Conservation (phyloP, 1,139 yeast genomes). For the Yamadazyma sp. region DNA sequence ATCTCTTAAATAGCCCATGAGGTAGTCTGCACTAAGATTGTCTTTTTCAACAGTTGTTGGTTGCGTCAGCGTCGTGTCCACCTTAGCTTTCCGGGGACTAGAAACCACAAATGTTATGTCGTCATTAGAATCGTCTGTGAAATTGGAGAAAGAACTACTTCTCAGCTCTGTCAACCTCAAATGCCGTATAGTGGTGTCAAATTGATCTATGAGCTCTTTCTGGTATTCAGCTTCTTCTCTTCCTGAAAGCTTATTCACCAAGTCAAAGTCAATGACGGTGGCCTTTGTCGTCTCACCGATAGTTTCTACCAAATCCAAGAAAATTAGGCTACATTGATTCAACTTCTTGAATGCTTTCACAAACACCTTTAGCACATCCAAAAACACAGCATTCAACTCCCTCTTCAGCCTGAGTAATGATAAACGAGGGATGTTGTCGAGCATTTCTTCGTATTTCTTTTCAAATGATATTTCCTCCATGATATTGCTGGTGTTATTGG, state of each 20-base stretch:
- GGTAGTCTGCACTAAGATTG: slow-evolving; percentile 9
- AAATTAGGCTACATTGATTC: slow-evolving; percentile 25
- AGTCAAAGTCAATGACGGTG: slow-evolving; percentile 11
- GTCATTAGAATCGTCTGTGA: slow-evolving; percentile 12
- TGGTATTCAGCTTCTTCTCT: slow-evolving; percentile 33
- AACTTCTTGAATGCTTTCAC: slow-evolving; percentile 33
- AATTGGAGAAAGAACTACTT: slow-evolving; percentile 10
- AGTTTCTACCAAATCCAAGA: slow-evolving; percentile 28
- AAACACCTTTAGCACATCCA: slow-evolving; percentile 34
- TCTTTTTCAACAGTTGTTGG: slow-evolving; percentile 4
- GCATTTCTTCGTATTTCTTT: slow-evolving; percentile 27
- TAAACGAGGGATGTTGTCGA: slow-evolving; percentile 27
- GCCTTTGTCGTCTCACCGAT: slow-evolving; percentile 21
- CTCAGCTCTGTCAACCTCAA: slow-evolving; percentile 18
- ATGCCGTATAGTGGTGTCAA: slow-evolving; percentile 25
- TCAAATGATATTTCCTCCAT: slow-evolving; percentile 23
- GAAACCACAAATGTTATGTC: slow-evolving; percentile 36
- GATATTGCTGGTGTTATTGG: slow-evolving; percentile 13
- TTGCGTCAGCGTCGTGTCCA: too few species aligned
- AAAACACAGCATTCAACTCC: slow-evolving; percentile 35
- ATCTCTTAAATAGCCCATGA: slow-evolving; percentile 31
- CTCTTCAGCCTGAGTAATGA: slow-evolving; percentile 33
- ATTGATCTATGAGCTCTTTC: slow-evolving; percentile 28
- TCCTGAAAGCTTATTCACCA: slow-evolving; percentile 26
- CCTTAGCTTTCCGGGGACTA: slow-evolving; percentile 34